Evolutionary conservation across 2,329 filamentous ascomycete species (phyloP), one percentile per base, ranked within the genome.

Genomic region (Venturia effusa): DNA sequence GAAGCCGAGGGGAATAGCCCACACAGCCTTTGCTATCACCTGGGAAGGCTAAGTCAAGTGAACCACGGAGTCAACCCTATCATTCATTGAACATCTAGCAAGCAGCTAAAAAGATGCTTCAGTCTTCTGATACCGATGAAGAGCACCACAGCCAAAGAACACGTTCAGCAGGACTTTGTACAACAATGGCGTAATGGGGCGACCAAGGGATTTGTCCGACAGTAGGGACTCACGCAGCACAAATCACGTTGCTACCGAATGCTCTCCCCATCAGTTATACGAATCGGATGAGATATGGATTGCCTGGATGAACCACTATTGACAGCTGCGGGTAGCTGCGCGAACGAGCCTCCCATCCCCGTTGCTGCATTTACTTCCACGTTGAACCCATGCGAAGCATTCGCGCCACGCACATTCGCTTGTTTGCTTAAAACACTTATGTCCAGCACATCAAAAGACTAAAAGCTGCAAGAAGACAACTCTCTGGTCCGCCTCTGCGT

Each of bases 81-180:
- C 48, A 54, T 15, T 27, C 24, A 54, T 13, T 22, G 48, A 30
- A 54, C 15, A 3, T 30, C 10, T 19, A 54, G 48, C 24, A 32
- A 32, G 30, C 51, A 57, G 51, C 51, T 34, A 34, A 34, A 7
- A 32, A 34, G 30, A 57, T 8, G 4, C 27, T 57, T n/a, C 51
- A 32, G 51, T 34, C 51, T 57, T 34, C 51, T 57, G 51, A 57
- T 57, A n/a, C n/a, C 19, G 30, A 57, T 57, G 51, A 37, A 57
- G 51, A 55, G 30, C 24, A 54, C 17, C 24, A 32, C 17, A 54
- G 27, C 48, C 24, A 54, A 32, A 54, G 24, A 32, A n/a, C 5
- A 55, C 51, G 34, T 32, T 24, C 19, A 34, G 51, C 51, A 37
- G 30, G 51, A 30, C 51, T 57, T 57, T 34, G 51, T 57, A 34